phyloP scores from a whole-genome alignment of 768 basidiomycete genomes.

The Hygrocybe punicea region DNA sequence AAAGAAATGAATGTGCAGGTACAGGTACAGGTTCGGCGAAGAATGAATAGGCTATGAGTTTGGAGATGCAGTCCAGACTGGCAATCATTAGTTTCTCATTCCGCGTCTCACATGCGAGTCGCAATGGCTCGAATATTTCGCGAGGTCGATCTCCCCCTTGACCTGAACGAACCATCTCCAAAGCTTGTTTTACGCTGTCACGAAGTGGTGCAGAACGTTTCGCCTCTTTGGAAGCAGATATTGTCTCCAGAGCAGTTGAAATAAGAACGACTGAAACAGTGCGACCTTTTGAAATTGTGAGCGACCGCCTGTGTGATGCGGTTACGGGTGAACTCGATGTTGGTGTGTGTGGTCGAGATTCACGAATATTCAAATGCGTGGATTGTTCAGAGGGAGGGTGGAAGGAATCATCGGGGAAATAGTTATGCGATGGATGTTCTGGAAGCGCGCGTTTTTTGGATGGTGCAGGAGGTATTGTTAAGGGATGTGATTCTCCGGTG shows the following conservation, averaged over 20 bases:
- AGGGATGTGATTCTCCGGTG: not conserved
- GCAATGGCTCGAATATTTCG: conserved; percentile 93
- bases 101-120: conserved; percentile 92
- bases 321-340: conserved; percentile 15
- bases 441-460: not conserved
- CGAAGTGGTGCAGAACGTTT: conserved; percentile 75
- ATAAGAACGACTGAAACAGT: conserved; percentile 79
- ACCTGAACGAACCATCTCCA: conserved; percentile 77
- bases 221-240: conserved; percentile 84
- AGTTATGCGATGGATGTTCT: not conserved
- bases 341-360: conserved; percentile 8
- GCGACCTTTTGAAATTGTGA: conserved; percentile 65
- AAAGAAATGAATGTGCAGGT: conserved; percentile 46
- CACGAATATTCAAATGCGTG: conserved; percentile 5
- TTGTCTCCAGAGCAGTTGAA: conserved; percentile 79
- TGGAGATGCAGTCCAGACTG: conserved; percentile 95
- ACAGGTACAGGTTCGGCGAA: conserved; percentile 66
- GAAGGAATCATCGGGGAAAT: not conserved
- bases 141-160: conserved; percentile 73
- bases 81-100: conserved; percentile 94
- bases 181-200: conserved; percentile 77
- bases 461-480: conserved; percentile 1
- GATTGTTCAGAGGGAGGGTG: not conserved
- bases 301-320: conserved; percentile 48
- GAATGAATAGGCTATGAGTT: conserved; percentile 96